These are phyloP conservation scores for Spathaspora arborariae DNA, from an alignment of 805 yeast species.

Conservation along the genomic window DNA sequence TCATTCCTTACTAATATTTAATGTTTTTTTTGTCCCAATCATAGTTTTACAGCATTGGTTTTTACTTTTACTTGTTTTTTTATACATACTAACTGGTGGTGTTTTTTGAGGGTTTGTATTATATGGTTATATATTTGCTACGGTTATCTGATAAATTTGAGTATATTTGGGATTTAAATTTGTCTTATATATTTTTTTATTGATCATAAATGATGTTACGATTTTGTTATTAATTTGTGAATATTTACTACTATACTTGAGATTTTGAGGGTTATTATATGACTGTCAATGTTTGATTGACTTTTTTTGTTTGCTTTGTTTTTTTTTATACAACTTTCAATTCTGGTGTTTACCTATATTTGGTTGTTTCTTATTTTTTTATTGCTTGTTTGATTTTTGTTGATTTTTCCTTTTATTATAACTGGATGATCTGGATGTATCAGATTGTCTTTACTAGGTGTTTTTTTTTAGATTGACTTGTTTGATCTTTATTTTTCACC, in stretches of 20 bases:
- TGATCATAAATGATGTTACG: not conserved
- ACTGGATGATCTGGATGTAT: not conserved
- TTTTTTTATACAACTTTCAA: not conserved
- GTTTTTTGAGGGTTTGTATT: not conserved
- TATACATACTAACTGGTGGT: not conserved
- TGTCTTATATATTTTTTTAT: not conserved
- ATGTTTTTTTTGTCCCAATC: not conserved
- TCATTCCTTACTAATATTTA: too few species aligned
- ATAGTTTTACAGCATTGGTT: not conserved
- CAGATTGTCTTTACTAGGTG: not conserved
- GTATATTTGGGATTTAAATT: not conserved
- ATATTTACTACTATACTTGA: not conserved
- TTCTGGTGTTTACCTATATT: not conserved
- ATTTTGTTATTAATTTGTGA: not conserved
- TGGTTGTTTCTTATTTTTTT: not conserved
- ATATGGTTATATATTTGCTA: not conserved
- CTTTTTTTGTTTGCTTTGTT: not conserved
- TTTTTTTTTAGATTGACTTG: too few species aligned
- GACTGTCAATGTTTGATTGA: not conserved
- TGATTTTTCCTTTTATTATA: not conserved
- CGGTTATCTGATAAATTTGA: not conserved
- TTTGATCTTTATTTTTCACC: not conserved
- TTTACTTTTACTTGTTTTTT: not conserved
- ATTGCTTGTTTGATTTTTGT: not conserved
- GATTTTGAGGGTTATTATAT: not conserved